phyloP scores from a whole-genome alignment of 441 rosid species.

The Gossypium lobatum region DNA sequence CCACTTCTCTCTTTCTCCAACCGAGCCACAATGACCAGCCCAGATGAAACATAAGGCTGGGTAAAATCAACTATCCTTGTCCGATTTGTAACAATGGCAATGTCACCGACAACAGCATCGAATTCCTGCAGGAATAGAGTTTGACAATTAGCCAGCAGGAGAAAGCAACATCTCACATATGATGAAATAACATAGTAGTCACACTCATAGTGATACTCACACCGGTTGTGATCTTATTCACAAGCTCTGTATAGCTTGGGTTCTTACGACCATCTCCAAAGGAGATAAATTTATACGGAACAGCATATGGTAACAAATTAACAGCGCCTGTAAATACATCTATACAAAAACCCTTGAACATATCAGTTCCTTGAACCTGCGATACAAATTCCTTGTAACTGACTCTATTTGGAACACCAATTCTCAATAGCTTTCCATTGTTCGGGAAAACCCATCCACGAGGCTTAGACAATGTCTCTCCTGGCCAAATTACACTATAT shows the following conservation, averaged over 20 bases:
- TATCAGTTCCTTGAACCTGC: conserved; percentile 43
- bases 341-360: conserved; percentile 77
- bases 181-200: neutral
- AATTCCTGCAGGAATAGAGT: conserved; percentile 37
- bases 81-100: conserved; percentile 76
- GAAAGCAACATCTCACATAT: neutral
- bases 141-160: conserved; percentile 18
- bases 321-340: conserved; percentile 83
- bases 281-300: conserved; percentile 60
- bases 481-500: conserved; percentile 74
- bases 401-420: conserved; percentile 74
- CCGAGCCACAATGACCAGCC: conserved; percentile 78
- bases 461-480: conserved; percentile 58
- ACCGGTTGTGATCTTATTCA: conserved; percentile 51
- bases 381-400: conserved; percentile 74
- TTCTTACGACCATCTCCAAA: conserved; percentile 64
- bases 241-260: conserved; percentile 74
- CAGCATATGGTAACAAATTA: conserved; percentile 71
- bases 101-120: conserved; percentile 89
- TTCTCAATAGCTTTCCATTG: conserved; percentile 66
- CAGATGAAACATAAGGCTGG: conserved; percentile 82
- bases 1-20: conserved; percentile 60
- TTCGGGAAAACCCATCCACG: conserved; percentile 93
- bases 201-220: conserved; percentile 37
- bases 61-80: conserved; percentile 81